Conservation (phyloP, 2,329 filamentous ascomycete genomes). For the Laburnicola sp. region DNA sequence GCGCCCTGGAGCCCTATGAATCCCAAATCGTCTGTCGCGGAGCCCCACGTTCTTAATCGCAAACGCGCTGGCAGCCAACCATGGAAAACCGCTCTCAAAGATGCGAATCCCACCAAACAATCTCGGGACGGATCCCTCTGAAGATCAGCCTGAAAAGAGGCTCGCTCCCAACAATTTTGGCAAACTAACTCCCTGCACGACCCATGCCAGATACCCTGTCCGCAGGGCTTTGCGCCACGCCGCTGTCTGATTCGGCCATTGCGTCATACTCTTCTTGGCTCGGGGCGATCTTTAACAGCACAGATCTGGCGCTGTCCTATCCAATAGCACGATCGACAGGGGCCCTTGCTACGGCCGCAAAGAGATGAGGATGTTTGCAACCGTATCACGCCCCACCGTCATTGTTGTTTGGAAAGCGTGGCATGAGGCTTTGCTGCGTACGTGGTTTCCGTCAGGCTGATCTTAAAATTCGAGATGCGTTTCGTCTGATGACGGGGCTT, state of each 20-base stretch:
- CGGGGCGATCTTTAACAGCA: background rate
- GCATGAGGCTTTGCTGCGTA: background rate
- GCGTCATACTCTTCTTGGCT: conserved; percentile 1
- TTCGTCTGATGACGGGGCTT: no score
- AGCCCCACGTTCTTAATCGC: conserved; percentile 8
- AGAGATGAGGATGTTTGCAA: conserved; percentile 14
- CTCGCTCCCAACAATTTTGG: background rate
- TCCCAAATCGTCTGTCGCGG: conserved; percentile 6
- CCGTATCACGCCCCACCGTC: conserved; percentile 1
- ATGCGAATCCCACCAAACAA: background rate
- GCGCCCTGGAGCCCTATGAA: background rate
- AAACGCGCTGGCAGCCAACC: conserved; percentile 10
- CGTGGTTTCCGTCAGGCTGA: no score
- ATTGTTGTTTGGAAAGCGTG: conserved; percentile 9
- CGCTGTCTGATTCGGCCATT: background rate
- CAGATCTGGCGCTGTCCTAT: background rate
- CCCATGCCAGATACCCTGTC: background rate
- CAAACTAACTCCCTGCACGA: background rate
- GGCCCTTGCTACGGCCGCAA: no score
- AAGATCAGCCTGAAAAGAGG: conserved; percentile 8
- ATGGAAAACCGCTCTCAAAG: conserved; percentile 9
- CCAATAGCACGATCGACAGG: conserved; percentile 13
- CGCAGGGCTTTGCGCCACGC: background rate
- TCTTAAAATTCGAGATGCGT: no score
- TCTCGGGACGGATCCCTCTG: conserved; percentile 3